A percentile compares a stretch with the other conserved stretches of the same genome.
Evolutionary conservation across 2,329 filamentous ascomycete species (phyloP).

Genomic region (Ilyonectria destructans): DNA sequence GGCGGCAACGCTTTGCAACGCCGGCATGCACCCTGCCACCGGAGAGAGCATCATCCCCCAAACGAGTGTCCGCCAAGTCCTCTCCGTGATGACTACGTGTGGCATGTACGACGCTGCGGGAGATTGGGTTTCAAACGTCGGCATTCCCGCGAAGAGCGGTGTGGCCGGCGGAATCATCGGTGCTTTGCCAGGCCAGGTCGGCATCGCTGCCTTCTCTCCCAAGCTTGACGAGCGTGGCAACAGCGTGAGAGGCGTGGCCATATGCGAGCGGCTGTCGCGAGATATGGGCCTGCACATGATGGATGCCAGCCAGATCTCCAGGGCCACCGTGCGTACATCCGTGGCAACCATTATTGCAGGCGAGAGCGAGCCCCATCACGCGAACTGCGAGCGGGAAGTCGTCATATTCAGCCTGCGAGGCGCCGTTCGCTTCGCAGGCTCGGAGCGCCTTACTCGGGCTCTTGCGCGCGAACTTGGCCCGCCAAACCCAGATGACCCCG

Average conservation of each 20-base stretch:
- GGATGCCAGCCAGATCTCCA: conserved; percentile 53
- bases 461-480: conserved; percentile 49
- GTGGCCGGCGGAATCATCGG: conserved; percentile 54
- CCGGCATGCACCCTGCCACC: conserved; percentile 54
- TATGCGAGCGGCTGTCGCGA: conserved; percentile 51
- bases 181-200: conserved; percentile 52
- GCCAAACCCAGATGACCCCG: conserved; percentile 43
- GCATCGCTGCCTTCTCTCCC: conserved; percentile 53
- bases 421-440: conserved; percentile 54
- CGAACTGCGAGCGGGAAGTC: conserved; percentile 49
- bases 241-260: conserved; percentile 53
- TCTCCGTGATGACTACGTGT: conserved; percentile 61
- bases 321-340: conserved; percentile 50
- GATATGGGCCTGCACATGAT: conserved; percentile 57
- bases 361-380: conserved; percentile 44
- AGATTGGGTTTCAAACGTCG: conserved; percentile 58
- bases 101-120: conserved; percentile 61
- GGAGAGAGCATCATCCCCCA: conserved; percentile 55
- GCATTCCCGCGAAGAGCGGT: conserved; percentile 58
- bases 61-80: conserved; percentile 56
- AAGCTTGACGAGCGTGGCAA: conserved; percentile 54
- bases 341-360: conserved; percentile 52
- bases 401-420: conserved; percentile 53
- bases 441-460: conserved; percentile 53
- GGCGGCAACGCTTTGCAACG: conserved; percentile 58